Conservation (phyloP, 2,329 filamentous ascomycete species). For the Rhinocladiella similis region DNA sequence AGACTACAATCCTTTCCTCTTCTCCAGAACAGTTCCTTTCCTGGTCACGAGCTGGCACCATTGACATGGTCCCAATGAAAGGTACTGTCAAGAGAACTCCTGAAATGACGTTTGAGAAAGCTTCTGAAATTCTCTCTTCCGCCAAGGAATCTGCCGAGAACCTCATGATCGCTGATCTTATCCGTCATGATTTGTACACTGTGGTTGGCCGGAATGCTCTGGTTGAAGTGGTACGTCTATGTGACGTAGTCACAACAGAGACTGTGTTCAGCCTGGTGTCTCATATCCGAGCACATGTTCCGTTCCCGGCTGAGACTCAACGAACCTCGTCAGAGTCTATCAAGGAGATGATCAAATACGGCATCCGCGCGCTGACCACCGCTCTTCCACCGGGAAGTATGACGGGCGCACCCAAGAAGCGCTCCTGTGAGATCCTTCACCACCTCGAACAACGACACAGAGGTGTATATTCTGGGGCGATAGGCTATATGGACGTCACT, state of each 20-base stretch:
- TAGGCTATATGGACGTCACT: constrained; percentile 85
- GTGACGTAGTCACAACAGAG: constrained; percentile 87
- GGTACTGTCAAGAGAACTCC: constrained; percentile 83
- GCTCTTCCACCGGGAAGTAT: constrained; percentile 89
- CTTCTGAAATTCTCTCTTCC: constrained; percentile 70
- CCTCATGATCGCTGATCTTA: constrained; percentile 95
- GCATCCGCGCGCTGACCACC: constrained; percentile 61
- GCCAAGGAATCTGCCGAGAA: constrained; percentile 95
- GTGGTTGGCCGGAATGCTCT: constrained; percentile 21
- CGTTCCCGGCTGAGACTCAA: constrained; percentile 23
- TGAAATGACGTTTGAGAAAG: constrained; percentile 68
- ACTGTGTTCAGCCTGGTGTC: constrained; percentile 91
- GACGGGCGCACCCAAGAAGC: constrained; percentile 94
- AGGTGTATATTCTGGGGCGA: constrained; percentile 81
- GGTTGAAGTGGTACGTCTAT: constrained; percentile 73
- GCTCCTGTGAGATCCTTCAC: constrained; percentile 80
- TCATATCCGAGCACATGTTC: constrained; percentile 68
- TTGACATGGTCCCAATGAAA: constrained; percentile 86
- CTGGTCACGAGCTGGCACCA: constrained; percentile 56
- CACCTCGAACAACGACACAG: constrained; percentile 65
- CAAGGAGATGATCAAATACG: constrained; percentile 35
- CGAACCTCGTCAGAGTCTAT: background rate
- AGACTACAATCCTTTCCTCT: constrained; percentile 72
- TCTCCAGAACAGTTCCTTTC: constrained; percentile 88
- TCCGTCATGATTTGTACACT: constrained; percentile 82